phyloP scores from a whole-genome alignment of 2,329 filamentous ascomycete genomes.

The Colletotrichum shisoi region DNA sequence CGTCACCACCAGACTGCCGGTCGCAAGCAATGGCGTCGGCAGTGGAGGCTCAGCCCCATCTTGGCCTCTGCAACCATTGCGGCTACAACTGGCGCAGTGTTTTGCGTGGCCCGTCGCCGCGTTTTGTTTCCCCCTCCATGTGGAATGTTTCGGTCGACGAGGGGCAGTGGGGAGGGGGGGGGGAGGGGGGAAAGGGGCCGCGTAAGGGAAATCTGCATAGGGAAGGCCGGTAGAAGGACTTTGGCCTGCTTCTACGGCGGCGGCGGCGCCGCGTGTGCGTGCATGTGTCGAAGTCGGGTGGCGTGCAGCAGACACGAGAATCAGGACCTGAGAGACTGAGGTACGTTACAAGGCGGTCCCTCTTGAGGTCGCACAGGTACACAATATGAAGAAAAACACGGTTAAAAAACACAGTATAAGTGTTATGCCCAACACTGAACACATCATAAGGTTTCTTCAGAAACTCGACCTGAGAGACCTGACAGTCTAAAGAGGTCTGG shows the following conservation, averaged over 20 bases:
- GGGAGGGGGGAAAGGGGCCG: background rate
- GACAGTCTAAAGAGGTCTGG: background rate
- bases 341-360: too few species aligned
- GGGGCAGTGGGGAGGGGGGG: background rate
- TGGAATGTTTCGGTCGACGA: constrained; percentile 3
- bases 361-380: too few species aligned
- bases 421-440: too few species aligned
- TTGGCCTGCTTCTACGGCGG: background rate
- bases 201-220: background rate
- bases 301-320: too few species aligned
- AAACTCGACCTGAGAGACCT: too few species aligned
- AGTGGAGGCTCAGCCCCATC: constrained; percentile 31
- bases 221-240: constrained; percentile 8
- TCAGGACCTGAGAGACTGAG: too few species aligned
- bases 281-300: too few species aligned
- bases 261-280: constrained; percentile 1
- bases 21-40: constrained; percentile 28
- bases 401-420: too few species aligned
- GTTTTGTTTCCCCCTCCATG: background rate
- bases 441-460: too few species aligned
- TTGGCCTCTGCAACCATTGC: constrained; percentile 18
- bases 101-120: constrained; percentile 2
- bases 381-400: too few species aligned
- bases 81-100: background rate
- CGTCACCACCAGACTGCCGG: background rate